Evolutionary conservation across 768 basidiomycete species (phyloP).

Genomic region (Lactarius akahatsu): DNA sequence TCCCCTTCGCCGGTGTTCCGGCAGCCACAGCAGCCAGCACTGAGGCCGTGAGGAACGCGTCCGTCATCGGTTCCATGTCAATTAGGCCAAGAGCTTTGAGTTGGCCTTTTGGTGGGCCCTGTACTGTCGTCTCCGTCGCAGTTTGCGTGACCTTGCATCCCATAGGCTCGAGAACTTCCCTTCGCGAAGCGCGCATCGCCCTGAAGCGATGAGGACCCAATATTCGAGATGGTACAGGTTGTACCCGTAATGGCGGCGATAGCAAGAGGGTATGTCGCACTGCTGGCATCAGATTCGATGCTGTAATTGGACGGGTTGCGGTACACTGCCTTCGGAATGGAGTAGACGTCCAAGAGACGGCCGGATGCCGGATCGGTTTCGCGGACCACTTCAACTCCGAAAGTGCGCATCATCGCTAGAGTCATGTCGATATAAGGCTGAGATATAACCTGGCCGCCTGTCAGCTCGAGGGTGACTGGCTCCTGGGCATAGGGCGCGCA

Average conservation of each 20-base stretch:
- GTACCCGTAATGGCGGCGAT: constrained; percentile 98
- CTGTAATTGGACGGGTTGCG: constrained; percentile 75
- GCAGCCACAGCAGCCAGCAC: constrained; percentile 84
- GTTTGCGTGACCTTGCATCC: constrained; percentile 92
- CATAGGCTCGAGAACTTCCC: constrained; percentile 91
- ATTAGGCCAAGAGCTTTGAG: constrained; percentile 82
- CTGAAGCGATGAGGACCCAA: constrained; percentile 87
- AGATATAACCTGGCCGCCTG: constrained; percentile 93
- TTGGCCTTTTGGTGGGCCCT: constrained; percentile 78
- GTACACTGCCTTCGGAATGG: constrained; percentile 81
- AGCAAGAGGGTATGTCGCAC: constrained; percentile 95
- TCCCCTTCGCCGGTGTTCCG: constrained; percentile 47
- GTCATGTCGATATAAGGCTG: constrained; percentile 99
- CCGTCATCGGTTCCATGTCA: constrained; percentile 99
- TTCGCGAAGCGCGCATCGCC: constrained; percentile 97
- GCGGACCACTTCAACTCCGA: constrained; percentile 77
- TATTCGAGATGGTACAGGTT: constrained; percentile 88
- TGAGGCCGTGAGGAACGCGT: constrained; percentile 95
- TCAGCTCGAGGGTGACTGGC: constrained; percentile 85
- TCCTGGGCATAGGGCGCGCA: constrained; percentile 91
- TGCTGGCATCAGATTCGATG: constrained; percentile 94
- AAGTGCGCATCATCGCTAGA: constrained; percentile 93
- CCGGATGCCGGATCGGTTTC: constrained; percentile 59
- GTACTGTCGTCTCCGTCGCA: constrained; percentile 83
- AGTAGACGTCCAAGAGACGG: constrained; percentile 72